Conservation (phyloP, 495 filamentous ascomycete genomes). For the Daldinia caldariorum region DNA sequence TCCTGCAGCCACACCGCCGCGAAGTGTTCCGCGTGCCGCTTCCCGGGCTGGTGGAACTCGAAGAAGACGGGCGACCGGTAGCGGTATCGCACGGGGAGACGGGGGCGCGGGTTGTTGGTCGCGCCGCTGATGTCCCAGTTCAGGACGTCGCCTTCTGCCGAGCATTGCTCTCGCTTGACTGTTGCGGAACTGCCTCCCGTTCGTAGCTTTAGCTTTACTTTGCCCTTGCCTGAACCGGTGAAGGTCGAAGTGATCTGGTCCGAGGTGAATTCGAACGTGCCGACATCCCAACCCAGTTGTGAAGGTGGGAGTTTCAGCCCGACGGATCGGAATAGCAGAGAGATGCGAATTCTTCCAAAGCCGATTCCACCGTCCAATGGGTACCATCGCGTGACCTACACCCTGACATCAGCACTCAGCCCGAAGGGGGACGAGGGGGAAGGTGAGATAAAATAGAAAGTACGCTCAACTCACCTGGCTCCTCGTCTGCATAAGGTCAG, state of each 20-base stretch:
- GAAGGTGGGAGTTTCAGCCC: conserved; percentile 82
- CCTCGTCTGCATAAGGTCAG: conserved; percentile 83
- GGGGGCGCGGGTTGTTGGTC: conserved; percentile 64
- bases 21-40: conserved; percentile 76
- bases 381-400: conserved; percentile 60
- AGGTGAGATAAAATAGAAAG: not conserved
- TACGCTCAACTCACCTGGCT: conserved; percentile 68
- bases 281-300: conserved; percentile 88
- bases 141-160: conserved; percentile 67
- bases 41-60: conserved; percentile 77
- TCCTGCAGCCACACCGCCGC: conserved; percentile 87
- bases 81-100: conserved; percentile 86
- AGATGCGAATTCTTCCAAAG: conserved; percentile 90
- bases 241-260: conserved; percentile 68
- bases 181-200: conserved; percentile 86
- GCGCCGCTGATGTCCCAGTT: conserved; percentile 72
- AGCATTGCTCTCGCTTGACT: conserved; percentile 67
- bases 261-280: conserved; percentile 85
- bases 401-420: conserved; percentile 33
- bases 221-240: conserved; percentile 67
- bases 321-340: conserved; percentile 83
- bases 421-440: not conserved
- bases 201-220: conserved; percentile 81
- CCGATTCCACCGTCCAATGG: conserved; percentile 71
- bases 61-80: conserved; percentile 90